A percentile compares a stretch with the other conserved stretches of the same genome.
These are phyloP conservation scores for Panaeolus papilionaceus DNA, from an alignment of 768 basidiomycete species.

Conservation along the genomic window DNA sequence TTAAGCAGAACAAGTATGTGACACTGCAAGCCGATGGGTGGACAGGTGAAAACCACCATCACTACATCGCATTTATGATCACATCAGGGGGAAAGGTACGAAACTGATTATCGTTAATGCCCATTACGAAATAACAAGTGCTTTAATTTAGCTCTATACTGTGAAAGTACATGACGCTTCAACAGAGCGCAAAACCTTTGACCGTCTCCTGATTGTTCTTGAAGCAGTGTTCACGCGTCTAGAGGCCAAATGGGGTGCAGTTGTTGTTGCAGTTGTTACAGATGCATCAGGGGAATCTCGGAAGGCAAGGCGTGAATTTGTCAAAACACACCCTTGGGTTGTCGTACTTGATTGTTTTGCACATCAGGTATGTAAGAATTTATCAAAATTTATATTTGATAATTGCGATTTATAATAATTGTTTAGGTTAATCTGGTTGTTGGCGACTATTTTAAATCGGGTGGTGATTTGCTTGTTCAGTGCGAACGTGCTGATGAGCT, in stretches of 20 bases:
- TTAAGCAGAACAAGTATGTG: conserved; percentile 16
- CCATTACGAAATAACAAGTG: background rate
- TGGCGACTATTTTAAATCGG: conserved; percentile 42
- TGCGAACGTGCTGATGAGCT: conserved; percentile 37
- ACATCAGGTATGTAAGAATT: conserved; percentile 22
- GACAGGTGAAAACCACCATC: conserved; percentile 42
- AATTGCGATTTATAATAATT: background rate
- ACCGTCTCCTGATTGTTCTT: conserved; percentile 16
- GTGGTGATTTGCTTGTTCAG: conserved; percentile 21
- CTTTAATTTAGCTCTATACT: conserved; percentile 7
- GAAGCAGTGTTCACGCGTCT: conserved; percentile 21
- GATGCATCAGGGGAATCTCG: conserved; percentile 35
- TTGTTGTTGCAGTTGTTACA: conserved; percentile 33
- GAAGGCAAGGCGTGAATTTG: conserved; percentile 25
- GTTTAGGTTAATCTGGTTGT: conserved; percentile 47
- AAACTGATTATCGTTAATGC: background rate
- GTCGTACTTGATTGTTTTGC: conserved; percentile 31
- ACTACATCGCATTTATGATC: conserved; percentile 42
- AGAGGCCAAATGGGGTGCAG: conserved; percentile 29
- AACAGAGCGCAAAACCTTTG: conserved; percentile 18
- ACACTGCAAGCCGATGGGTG: conserved; percentile 44
- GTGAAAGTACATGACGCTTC: conserved; percentile 14
- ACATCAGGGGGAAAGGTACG: conserved; percentile 29
- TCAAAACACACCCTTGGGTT: conserved; percentile 20
- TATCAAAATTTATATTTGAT: background rate